These are phyloP conservation scores for Leccinum obscurum DNA, from an alignment of 768 basidiomycete genomes.

Conservation along the genomic window DNA sequence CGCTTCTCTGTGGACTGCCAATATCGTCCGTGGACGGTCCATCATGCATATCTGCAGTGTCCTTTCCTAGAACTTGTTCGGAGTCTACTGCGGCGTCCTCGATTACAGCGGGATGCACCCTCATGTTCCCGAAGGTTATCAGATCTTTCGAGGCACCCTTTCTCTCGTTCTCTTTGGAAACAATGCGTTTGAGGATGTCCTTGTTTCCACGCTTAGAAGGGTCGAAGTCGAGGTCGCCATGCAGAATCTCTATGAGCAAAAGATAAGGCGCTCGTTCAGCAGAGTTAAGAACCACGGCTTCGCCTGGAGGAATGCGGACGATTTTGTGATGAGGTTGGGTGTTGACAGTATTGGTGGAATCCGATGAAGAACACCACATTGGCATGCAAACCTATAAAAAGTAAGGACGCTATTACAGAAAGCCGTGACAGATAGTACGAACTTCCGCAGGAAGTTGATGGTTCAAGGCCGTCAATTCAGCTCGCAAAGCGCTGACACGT, in stretches of 20 bases:
- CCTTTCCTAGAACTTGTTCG: constrained; percentile 35
- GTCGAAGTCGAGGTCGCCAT: constrained; percentile 91
- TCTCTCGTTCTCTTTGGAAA: constrained; percentile 61
- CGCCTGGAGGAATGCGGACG: constrained; percentile 95
- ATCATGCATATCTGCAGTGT: constrained; percentile 28
- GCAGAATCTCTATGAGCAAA: constrained; percentile 86
- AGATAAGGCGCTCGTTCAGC: constrained; percentile 95
- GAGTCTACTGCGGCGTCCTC: constrained; percentile 26
- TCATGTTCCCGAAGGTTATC: constrained; percentile 40
- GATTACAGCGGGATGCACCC: constrained; percentile 18
- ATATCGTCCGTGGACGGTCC: constrained; percentile 6
- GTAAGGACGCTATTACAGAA: constrained; percentile 1
- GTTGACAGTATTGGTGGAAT: constrained; percentile 38
- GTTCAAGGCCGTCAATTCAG: constrained; percentile 92
- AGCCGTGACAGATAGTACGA: constrained; percentile 17
- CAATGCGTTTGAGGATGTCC: constrained; percentile 78
- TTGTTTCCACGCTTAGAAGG: constrained; percentile 80
- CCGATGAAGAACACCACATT: constrained; percentile 82
- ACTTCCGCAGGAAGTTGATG: constrained; percentile 97
- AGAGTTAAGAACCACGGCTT: constrained; percentile 96
- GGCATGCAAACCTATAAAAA: constrained; percentile 75
- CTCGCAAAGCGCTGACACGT: constrained; percentile 92
- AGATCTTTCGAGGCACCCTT: constrained; percentile 60
- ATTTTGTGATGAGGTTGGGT: constrained; percentile 86
- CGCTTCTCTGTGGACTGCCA: constrained; percentile 23